Percentiles rank a stretch among this genome's conserved stretches.
These are phyloP conservation scores for Mycena alexandri DNA, from an alignment of 768 basidiomycete genomes.

Conservation along the genomic window DNA sequence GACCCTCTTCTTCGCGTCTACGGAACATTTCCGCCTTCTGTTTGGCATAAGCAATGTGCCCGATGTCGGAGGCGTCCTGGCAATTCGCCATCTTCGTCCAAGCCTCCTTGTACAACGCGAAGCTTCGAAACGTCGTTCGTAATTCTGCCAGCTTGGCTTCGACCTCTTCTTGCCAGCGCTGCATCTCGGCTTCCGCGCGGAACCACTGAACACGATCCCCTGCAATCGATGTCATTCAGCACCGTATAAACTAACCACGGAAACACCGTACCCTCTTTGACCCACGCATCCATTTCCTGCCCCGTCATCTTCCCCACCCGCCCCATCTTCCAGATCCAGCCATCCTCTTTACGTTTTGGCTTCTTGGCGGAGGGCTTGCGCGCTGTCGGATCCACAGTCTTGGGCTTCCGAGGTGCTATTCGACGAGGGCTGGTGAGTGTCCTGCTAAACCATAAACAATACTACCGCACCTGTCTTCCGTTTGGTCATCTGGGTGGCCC, in stretches of 20 bases:
- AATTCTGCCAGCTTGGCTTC: constrained; percentile 30
- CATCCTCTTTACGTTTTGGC: neutral
- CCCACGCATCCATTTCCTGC: constrained; percentile 11
- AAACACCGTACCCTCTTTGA: constrained; percentile 2
- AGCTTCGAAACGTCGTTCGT: constrained; percentile 15
- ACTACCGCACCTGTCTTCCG: too few species aligned
- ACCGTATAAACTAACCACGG: neutral
- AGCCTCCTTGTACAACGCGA: neutral
- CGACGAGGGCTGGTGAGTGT: too few species aligned
- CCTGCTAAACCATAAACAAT: too few species aligned
- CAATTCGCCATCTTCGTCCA: constrained; percentile 19
- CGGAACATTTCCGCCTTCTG: constrained; percentile 18
- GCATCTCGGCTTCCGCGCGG: constrained; percentile 34
- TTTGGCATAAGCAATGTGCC: constrained; percentile 5
- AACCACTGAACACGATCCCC: constrained; percentile 37
- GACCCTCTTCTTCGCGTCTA: neutral
- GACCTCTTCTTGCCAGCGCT: constrained; percentile 33
- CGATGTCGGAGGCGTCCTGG: neutral
- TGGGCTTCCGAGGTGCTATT: too few species aligned
- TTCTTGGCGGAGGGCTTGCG: neutral
- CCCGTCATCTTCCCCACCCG: constrained; percentile 15
- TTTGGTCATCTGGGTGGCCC: too few species aligned
- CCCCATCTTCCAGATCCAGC: constrained; percentile 20
- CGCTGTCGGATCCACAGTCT: neutral
- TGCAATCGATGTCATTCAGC: neutral